These are phyloP conservation scores for Melanogaster broomeanus DNA, from an alignment of 768 basidiomycete genomes.

Conservation along the genomic window DNA sequence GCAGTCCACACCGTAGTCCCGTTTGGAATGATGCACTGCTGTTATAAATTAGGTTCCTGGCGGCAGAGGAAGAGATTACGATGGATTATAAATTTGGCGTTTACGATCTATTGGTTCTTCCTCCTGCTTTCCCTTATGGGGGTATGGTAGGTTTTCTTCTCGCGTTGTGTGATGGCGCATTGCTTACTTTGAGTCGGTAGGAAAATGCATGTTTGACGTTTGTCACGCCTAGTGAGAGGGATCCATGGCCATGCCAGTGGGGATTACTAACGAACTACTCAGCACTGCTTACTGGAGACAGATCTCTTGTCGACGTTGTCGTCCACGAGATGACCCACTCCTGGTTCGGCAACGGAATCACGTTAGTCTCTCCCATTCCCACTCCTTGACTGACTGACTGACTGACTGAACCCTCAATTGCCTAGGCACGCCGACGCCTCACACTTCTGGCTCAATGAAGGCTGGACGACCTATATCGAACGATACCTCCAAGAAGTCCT, in stretches of 20 bases:
- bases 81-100: conserved; percentile 81
- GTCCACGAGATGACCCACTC: conserved; percentile 86
- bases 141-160: conserved; percentile 59
- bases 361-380: conserved; percentile 44
- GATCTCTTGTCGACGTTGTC: conserved; percentile 85
- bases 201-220: conserved; percentile 90
- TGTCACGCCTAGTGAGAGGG: conserved; percentile 75
- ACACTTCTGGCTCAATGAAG: conserved; percentile 91
- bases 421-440: conserved; percentile 64
- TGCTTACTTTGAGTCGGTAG: conserved; percentile 36
- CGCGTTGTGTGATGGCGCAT: neutral
- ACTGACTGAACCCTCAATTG: neutral
- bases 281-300: conserved; percentile 86
- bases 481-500: conserved; percentile 70
- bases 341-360: conserved; percentile 91
- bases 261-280: neutral
- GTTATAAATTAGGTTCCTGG: conserved; percentile 57
- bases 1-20: neutral
- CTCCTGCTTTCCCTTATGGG: conserved; percentile 90
- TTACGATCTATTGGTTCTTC: conserved; percentile 86
- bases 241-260: neutral
- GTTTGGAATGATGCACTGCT: neutral
- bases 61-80: conserved; percentile 68
- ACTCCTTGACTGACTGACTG: neutral
- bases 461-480: conserved; percentile 94